Evolutionary conservation across 2,329 filamentous ascomycete species (phyloP).

Genomic region (Cladosporium cucumerinum): DNA sequence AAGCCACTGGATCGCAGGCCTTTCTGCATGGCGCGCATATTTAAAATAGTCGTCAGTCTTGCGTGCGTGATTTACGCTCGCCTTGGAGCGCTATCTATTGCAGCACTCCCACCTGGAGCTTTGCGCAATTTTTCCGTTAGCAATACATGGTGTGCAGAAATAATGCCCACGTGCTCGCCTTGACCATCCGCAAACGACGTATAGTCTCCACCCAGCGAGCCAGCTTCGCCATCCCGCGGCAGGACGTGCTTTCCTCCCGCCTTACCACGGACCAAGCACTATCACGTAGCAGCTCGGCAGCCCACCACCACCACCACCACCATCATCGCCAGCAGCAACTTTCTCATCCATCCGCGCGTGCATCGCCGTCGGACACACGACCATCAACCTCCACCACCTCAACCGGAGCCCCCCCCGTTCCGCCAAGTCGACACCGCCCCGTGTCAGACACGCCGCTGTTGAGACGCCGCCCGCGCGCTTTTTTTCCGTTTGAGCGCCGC

Average conservation of each 20-base stretch:
- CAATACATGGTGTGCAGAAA: not conserved
- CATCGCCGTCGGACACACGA: constrained; percentile 1
- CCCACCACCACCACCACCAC: not conserved
- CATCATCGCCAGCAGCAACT: not conserved
- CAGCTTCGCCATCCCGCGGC: not conserved
- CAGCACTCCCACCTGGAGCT: not conserved
- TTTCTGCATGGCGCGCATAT: not conserved
- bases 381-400: not conserved
- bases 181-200: not conserved
- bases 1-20: not conserved
- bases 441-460: not conserved
- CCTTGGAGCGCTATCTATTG: not conserved
- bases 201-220: not conserved
- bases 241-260: constrained; percentile 4
- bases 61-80: not conserved
- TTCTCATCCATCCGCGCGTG: not conserved
- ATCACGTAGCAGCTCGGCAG: not conserved
- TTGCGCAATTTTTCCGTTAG: not conserved
- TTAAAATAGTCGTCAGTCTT: not conserved
- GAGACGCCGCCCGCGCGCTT: not conserved
- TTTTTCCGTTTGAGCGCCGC: not conserved
- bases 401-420: not conserved
- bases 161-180: not conserved
- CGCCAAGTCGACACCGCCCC: not conserved
- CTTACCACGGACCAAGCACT: not conserved